Conservation (phyloP, 192 early-diverging fungal genomes). For the Jimgerdemannia flammicorona region DNA sequence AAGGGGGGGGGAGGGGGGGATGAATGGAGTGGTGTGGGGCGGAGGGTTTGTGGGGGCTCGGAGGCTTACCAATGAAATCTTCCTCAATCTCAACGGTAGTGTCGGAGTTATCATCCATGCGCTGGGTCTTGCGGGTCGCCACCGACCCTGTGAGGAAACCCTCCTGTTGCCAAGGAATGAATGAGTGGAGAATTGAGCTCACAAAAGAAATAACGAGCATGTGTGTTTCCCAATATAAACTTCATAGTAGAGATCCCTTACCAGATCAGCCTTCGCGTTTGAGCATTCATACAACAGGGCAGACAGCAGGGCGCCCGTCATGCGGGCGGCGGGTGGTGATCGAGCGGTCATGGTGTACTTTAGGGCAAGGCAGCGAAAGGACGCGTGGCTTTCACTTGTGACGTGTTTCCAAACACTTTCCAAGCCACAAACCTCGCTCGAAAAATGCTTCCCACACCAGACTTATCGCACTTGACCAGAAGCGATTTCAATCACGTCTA, state of each 20-base stretch:
- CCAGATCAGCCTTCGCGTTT: background rate
- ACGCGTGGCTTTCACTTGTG: background rate
- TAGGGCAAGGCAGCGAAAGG: background rate
- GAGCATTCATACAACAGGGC: background rate
- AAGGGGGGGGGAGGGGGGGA: background rate
- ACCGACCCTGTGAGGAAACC: background rate
- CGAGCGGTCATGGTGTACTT: background rate
- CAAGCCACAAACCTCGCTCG: constrained; percentile 6
- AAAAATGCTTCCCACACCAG: constrained; percentile 71
- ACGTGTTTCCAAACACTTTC: background rate
- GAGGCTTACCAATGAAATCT: background rate
- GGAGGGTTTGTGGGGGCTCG: too few species aligned
- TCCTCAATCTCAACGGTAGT: background rate
- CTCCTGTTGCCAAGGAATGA: background rate
- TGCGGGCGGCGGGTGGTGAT: background rate
- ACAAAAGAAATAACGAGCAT: background rate
- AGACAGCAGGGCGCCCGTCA: background rate
- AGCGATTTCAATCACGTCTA: constrained; percentile 72
- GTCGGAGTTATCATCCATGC: background rate
- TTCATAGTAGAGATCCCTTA: background rate
- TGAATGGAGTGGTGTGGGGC: background rate
- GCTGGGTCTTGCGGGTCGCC: background rate
- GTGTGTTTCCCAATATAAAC: too few species aligned
- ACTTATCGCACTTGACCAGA: constrained; percentile 64
- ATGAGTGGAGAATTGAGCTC: background rate